Evolutionary conservation across 768 basidiomycete species (phyloP).

Genomic region (Kwoniella sp.): DNA sequence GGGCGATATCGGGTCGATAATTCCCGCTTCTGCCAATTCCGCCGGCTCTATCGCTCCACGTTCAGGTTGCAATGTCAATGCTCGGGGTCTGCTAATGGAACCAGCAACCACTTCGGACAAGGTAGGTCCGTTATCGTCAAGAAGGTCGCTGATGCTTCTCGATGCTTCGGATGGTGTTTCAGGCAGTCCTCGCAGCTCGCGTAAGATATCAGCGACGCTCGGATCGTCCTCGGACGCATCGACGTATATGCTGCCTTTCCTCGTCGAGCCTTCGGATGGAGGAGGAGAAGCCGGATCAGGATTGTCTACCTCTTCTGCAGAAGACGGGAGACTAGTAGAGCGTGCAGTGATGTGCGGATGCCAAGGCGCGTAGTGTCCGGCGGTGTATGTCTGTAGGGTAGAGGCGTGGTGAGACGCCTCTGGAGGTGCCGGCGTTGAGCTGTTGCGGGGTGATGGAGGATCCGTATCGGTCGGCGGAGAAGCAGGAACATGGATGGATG

Average conservation of each 20-base stretch:
- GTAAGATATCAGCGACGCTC: slow-evolving; percentile 31
- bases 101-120: slow-evolving; percentile 7
- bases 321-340: not conserved
- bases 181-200: slow-evolving; percentile 37
- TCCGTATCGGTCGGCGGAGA: slow-evolving; percentile 36
- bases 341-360: not conserved
- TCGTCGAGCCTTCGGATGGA: not conserved
- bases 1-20: not conserved
- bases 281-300: too few species aligned
- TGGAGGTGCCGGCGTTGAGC: not conserved
- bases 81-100: not conserved
- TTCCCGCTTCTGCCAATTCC: not conserved
- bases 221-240: slow-evolving; percentile 35
- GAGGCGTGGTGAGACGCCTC: too few species aligned
- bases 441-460: not conserved
- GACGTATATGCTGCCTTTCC: slow-evolving; percentile 24
- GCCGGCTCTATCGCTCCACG: not conserved
- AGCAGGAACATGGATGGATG: not conserved
- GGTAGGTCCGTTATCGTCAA: slow-evolving; percentile 8
- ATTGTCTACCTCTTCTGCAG: not conserved
- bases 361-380: not conserved
- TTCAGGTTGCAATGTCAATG: not conserved
- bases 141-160: not conserved
- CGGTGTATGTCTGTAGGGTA: too few species aligned
- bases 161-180: slow-evolving; percentile 13